These are phyloP conservation scores for Phylloporus sp. DNA, from an alignment of 768 basidiomycete genomes.

Conservation along the genomic window DNA sequence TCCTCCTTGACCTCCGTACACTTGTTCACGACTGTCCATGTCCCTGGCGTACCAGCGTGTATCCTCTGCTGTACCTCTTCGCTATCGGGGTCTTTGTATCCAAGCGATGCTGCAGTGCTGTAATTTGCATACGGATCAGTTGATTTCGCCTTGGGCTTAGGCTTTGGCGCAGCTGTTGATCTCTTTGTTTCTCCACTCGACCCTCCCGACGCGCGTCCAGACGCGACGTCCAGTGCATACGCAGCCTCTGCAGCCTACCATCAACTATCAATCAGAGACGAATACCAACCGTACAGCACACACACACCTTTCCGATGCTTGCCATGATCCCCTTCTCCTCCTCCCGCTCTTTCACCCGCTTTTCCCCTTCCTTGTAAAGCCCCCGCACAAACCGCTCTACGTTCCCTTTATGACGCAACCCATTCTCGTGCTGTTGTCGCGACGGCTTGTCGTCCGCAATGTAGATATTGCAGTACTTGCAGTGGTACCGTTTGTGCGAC, in stretches of 20 bases:
- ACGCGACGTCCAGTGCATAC: constrained; percentile 72
- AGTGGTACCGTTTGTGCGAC: constrained; percentile 87
- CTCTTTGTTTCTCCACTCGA: background rate
- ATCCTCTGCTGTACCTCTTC: constrained; percentile 61
- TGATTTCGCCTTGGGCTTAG: constrained; percentile 46
- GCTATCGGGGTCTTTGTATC: constrained; percentile 73
- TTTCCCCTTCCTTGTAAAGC: constrained; percentile 90
- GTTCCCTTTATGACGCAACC: constrained; percentile 91
- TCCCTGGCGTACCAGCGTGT: constrained; percentile 68
- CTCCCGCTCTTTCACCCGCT: constrained; percentile 77
- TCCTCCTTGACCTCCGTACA: background rate
- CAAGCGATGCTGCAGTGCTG: constrained; percentile 81
- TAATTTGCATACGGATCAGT: constrained; percentile 79
- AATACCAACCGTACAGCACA: background rate
- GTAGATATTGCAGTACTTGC: constrained; percentile 97
- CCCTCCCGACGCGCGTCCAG: constrained; percentile 45
- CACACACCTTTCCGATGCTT: constrained; percentile 69
- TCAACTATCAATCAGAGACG: background rate
- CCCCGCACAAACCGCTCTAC: constrained; percentile 88
- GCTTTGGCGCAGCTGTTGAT: constrained; percentile 26
- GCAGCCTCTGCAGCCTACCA: constrained; percentile 74
- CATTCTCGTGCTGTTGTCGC: constrained; percentile 86
- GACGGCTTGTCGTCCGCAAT: constrained; percentile 96
- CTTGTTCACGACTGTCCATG: constrained; percentile 64
- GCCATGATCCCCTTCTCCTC: constrained; percentile 88